Conservation (phyloP, 306 rosid genomes). For the Casuarina glauca region DNA sequence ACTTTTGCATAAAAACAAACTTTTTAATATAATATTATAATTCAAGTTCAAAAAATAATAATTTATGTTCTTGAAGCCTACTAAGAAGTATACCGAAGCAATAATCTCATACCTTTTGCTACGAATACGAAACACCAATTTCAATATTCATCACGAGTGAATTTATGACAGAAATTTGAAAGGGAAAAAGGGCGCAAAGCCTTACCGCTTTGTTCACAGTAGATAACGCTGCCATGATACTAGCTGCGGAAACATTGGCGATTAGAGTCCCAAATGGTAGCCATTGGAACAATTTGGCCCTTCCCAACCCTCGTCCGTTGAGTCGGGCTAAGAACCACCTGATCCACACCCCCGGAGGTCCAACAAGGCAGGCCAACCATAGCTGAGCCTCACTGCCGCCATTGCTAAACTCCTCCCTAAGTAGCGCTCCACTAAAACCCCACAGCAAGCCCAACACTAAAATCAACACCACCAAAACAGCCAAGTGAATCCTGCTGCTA, state of each 20-base stretch:
- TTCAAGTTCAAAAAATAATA: too few species aligned
- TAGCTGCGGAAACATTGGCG: conserved; percentile 84
- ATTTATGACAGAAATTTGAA: neutral
- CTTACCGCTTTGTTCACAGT: conserved; percentile 55
- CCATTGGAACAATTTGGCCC: conserved; percentile 48
- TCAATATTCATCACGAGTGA: neutral
- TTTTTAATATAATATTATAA: too few species aligned
- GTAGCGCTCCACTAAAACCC: conserved; percentile 41
- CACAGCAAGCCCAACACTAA: conserved; percentile 48
- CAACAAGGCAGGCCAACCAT: conserved; percentile 77
- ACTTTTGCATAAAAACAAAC: too few species aligned
- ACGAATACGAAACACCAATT: too few species aligned
- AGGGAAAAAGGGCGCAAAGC: neutral
- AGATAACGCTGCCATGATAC: conserved; percentile 76
- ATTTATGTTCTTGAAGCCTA: too few species aligned
- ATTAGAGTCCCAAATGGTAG: conserved; percentile 71
- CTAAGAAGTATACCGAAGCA: too few species aligned
- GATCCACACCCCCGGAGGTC: conserved; percentile 81
- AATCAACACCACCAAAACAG: conserved; percentile 36
- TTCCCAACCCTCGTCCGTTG: conserved; percentile 74
- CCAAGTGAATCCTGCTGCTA: conserved; percentile 41
- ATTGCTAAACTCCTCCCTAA: conserved; percentile 41
- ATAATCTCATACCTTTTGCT: too few species aligned
- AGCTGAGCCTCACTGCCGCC: conserved; percentile 39
- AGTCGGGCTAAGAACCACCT: conserved; percentile 73